A percentile compares a stretch with the other conserved stretches of the same genome.
phyloP scores from a whole-genome alignment of 2,329 filamentous ascomycete species.

The Hypoxylon sp. region DNA sequence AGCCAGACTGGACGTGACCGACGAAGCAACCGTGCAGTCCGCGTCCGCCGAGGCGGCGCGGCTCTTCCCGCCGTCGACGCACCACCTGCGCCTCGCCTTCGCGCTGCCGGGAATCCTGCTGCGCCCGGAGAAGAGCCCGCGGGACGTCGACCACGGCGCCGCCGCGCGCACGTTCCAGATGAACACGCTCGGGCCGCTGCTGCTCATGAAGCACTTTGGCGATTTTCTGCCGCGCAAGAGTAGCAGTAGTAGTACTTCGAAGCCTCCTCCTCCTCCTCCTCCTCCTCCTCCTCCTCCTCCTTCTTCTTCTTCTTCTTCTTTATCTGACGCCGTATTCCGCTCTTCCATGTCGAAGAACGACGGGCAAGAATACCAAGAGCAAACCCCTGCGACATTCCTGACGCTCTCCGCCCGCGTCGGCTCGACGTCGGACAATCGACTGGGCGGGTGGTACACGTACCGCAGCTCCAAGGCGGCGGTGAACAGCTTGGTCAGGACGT shows the following conservation, averaged over 20 bases:
- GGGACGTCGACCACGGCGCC: constrained; percentile 67
- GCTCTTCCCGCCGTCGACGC: constrained; percentile 59
- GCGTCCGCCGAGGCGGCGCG: constrained; percentile 60
- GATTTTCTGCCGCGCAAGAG: constrained; percentile 71
- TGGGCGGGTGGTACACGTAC: constrained; percentile 86
- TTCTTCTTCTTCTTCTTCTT: not conserved
- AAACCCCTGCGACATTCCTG: constrained; percentile 69
- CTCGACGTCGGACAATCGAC: constrained; percentile 73
- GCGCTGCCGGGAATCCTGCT: constrained; percentile 73
- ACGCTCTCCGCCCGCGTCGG: constrained; percentile 82
- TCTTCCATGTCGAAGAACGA: not conserved
- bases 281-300: too few relatives aligned
- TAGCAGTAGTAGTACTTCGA: constrained; percentile 50
- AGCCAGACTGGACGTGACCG: constrained; percentile 56
- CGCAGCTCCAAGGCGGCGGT: constrained; percentile 79
- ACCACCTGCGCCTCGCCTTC: constrained; percentile 74
- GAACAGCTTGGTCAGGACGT: constrained; percentile 73
- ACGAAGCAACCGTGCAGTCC: constrained; percentile 69
- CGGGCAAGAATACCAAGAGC: not conserved
- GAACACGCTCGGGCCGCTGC: constrained; percentile 77
- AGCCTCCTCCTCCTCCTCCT: too few relatives aligned
- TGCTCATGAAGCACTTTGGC: constrained; percentile 80
- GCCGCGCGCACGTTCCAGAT: constrained; percentile 76
- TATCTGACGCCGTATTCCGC: too few relatives aligned
- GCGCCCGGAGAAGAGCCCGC: constrained; percentile 74